Evolutionary conservation across 139 green algal species (phyloP), one percentile per base, ranked within the genome.

Genomic region (Chloropicon primus): DNA sequence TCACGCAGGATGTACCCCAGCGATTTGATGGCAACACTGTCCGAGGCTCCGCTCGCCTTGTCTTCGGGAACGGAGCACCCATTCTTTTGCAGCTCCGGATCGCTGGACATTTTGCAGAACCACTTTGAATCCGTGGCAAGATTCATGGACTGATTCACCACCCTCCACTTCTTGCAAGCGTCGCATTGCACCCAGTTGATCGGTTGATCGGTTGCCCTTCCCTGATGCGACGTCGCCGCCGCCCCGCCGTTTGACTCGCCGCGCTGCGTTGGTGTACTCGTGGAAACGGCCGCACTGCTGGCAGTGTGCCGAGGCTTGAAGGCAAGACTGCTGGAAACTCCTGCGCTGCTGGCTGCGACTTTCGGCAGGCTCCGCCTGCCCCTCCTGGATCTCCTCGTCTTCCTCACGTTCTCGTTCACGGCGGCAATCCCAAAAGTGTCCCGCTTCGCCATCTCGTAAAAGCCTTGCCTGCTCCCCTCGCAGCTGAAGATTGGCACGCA

Each of bases 101-200:
- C 78, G 0, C 87, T 83, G 80, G 91, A 88, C 81, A 92, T 83
- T 28, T 76, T 71, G 80, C 90, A 95, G 24, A 89, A 84, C 89
- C 89, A 95, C 1, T 74, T 24, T 0, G 73, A 77, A 1, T 76
- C 75, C 1, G 74, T 41, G 26, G 76, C 27, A 54, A 54, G 62
- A 22, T 22, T 21, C 5, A 54, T 25, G 23, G 29, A 23, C 23
- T 27, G 24, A 0, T 85, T 83, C 41, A 96, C 26, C n/a, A 53
- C 25, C 1, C 92, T 74, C 91, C 89, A 97, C 81, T 88, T 91
- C 26, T 80, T 28, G 79, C 92, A 96, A 23, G 85, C 27, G 5
- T 97, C 92, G 72, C 92, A 96, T 41, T 87, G 76, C 53, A 84
- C 71, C 76, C 85, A 91, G 17, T 62, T 62, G 10, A 62, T 17